Evolutionary conservation across 371 early-diverging fungal genomes (phyloP), one percentile per base, ranked within the genome.

Genomic region (Rhizopus delemar): DNA sequence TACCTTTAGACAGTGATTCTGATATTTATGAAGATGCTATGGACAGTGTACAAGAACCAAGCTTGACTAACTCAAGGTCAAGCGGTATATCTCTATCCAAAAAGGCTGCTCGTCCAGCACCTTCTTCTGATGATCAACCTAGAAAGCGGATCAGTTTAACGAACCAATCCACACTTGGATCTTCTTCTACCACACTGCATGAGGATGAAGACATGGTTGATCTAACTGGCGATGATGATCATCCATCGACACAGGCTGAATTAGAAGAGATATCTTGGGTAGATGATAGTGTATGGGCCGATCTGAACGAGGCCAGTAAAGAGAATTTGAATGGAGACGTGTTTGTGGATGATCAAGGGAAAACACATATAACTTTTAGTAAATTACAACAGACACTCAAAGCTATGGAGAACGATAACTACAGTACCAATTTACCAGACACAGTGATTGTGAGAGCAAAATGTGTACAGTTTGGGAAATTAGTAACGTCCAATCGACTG

Each of bases 361-460:
- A 46, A 5, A 41, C 51, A 8, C 56, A 53, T 36, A 46, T 46
- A 7, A 32, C 68, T 4, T 67, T 67, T 46, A 56, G 54, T 9
- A 45, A 22, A 3, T 8, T 67, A 0, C 31, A 48, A 12, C 12
- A 51, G 11, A 63, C 34, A 16, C 15, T 67, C 9, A 56, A 32
- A 35, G 38, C 36, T 1, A 51, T 55, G 43, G 53, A 56, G 22
- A 39, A 38, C 8, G 41, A 56, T n/a, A 29, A 48, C 4, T 55
- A 36, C 12, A 41, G 48, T 3, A 59, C 33, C 0, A 13, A 55
- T 32, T 15, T 59, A 13, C 43, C 63, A 4, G 68, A 67, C 46
- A 49, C 15, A 13, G 49, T 67, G 1, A 46, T 56, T 13, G 49
- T 59, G 0, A 12, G 35, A 34, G 56, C 22, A 5, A 59, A 46